Base-by-base conservation (phyloP, 2,329 filamentous ascomycete genomes). In the Trichoderma simmonsii region DNA sequence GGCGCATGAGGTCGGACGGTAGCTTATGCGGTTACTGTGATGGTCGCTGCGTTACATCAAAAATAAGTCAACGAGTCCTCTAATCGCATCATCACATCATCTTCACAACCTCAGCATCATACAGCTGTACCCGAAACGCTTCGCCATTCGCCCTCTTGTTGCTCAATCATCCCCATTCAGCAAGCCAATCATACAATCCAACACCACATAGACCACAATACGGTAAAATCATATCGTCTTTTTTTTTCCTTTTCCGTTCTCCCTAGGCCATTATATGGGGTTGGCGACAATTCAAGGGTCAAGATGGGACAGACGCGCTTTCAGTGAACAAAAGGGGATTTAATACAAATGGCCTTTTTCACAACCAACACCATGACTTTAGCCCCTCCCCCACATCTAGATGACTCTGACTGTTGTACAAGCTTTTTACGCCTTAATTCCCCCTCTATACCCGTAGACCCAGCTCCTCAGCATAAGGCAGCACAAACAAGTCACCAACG, bases 401-500 rank as follows among this genome's bases (percentile, higher is more conserved):
- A 80, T 78, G 77, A 81, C 77, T 79, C 75, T 79, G 76, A 82
- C 79, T 84, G 80, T 83, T 84, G 84, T 82, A 84, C 79, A 71
- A 65, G 79, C 77, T 80, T 78, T 70, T 80, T 78, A 73, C 77
- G 76, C 77, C 77, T 76, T 76, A 74, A 75, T 77, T 73, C 74
- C 36, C 30, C 30, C 73, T 89, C 89, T 97, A 99, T 89, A 97
- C 94, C 82, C 91, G 93, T 81, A 99, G 89, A 78, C 95, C 97
- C 82, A 99, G 87, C 81, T 99, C 96, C 85, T 95, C 93, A 76
- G 94, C 96, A 81, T 92, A 99, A 72, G 96, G 96, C 81, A 99
- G 90, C 79, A 92, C 88, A 83, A 93, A 92, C 78, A 99, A 88
- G 82, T 99, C 96, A 82, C 96, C 96, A 74, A 98, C 94, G 72